phyloP scores from a whole-genome alignment of 2,329 filamentous ascomycete genomes.

The Epichloe baconii region DNA sequence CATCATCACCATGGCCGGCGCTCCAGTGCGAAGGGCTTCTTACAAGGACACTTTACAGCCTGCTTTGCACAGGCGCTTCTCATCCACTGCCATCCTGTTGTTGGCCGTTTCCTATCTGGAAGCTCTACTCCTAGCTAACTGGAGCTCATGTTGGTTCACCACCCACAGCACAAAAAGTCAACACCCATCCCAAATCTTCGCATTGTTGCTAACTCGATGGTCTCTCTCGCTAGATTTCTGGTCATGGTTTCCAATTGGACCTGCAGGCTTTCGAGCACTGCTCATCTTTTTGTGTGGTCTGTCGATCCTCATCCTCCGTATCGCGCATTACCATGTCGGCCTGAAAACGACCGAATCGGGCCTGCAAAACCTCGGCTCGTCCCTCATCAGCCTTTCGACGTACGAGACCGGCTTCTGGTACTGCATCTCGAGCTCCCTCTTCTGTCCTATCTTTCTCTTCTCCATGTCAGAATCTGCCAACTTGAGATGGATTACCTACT shows the following conservation, averaged over 20 bases:
- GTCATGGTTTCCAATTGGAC: constrained; percentile 75
- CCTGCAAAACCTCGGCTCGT: constrained; percentile 48
- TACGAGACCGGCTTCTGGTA: constrained; percentile 67
- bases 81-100: constrained; percentile 58
- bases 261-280: constrained; percentile 58
- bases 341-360: constrained; percentile 57
- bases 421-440: constrained; percentile 61
- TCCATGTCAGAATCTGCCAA: constrained; percentile 46
- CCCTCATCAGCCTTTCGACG: constrained; percentile 45
- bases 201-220: background rate
- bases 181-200: background rate
- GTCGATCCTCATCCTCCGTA: constrained; percentile 70
- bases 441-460: constrained; percentile 71
- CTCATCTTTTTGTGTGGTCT: constrained; percentile 67
- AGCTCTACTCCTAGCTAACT: constrained; percentile 56
- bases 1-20: constrained; percentile 39
- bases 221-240: constrained; percentile 48
- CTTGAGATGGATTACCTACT: constrained; percentile 61
- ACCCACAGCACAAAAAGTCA: background rate
- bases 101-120: constrained; percentile 61
- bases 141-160: constrained; percentile 49
- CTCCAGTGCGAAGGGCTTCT: constrained; percentile 41
- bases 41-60: constrained; percentile 91
- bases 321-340: constrained; percentile 69
- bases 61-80: constrained; percentile 75